Percentiles rank a stretch among this genome's conserved stretches.
Conservation (phyloP, 805 yeast species). For the Saccharomycopsis schoenii region DNA sequence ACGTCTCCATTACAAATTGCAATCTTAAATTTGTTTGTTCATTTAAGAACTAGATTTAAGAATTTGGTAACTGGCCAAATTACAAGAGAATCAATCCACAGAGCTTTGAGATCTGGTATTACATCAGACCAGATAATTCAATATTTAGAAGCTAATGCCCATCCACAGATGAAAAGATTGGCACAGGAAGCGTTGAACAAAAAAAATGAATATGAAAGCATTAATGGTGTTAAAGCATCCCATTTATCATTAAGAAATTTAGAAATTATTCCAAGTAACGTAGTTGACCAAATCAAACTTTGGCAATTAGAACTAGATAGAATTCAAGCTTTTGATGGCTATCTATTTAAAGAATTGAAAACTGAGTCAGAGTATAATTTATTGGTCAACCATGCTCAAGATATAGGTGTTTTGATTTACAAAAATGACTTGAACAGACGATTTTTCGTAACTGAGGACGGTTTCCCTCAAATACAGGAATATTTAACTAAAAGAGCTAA, state of each 20-base stretch:
- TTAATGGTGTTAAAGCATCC: constrained; percentile 33
- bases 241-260: constrained; percentile 16
- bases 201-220: constrained; percentile 53
- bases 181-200: constrained; percentile 64
- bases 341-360: constrained; percentile 76
- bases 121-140: constrained; percentile 91
- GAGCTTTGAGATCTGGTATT: constrained; percentile 79
- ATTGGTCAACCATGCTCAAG: constrained; percentile 70
- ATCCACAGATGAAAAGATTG: constrained; percentile 72
- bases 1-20: constrained; percentile 94
- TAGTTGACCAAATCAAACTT: constrained; percentile 87
- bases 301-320: constrained; percentile 97
- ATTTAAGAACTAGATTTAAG: constrained; percentile 71
- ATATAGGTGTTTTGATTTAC: constrained; percentile 90
- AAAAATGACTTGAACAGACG: constrained; percentile 55
- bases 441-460: constrained; percentile 83
- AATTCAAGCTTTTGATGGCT: constrained; percentile 79
- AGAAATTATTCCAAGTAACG: constrained; percentile 76
- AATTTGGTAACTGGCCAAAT: constrained; percentile 91
- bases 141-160: constrained; percentile 86
- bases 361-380: constrained; percentile 67
- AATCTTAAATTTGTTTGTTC: constrained; percentile 78
- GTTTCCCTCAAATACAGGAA: constrained; percentile 83
- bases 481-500: constrained; percentile 56
- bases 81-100: constrained; percentile 83